Evolutionary conservation across 257 asterid species (phyloP).

Genomic region (Osmanthus fragrans): DNA sequence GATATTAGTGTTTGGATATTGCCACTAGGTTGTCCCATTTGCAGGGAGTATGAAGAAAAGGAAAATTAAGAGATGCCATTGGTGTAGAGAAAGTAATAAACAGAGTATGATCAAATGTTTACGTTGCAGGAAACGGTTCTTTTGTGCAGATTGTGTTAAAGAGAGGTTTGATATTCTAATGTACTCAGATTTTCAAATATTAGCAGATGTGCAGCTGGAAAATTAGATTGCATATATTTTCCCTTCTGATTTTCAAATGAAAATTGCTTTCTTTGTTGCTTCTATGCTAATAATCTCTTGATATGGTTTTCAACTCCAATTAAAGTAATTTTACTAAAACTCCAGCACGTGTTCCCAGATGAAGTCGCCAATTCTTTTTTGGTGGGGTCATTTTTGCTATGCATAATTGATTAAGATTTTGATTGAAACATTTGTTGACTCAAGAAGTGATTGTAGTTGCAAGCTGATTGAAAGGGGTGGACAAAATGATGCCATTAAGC

Average conservation of each 20-base stretch:
- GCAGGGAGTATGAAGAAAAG: constrained; percentile 54
- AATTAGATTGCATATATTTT: background rate
- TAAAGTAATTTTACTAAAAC: background rate
- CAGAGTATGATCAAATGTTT: constrained; percentile 67
- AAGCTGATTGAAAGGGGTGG: background rate
- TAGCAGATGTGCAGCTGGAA: background rate
- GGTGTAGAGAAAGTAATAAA: constrained; percentile 66
- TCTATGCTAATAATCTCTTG: background rate
- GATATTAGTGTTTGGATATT: constrained; percentile 7
- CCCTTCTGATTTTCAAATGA: background rate
- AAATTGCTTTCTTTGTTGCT: constrained; percentile 18
- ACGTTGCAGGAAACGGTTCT: constrained; percentile 78
- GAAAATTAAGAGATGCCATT: constrained; percentile 77
- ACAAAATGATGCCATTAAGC: background rate
- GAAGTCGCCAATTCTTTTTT: background rate
- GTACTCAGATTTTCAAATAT: constrained; percentile 1
- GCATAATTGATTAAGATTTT: constrained; percentile 5
- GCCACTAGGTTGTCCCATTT: constrained; percentile 65
- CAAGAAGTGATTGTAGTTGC: background rate
- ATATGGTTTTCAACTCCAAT: background rate
- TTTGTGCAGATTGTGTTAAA: constrained; percentile 71
- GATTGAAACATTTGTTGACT: constrained; percentile 6
- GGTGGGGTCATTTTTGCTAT: background rate
- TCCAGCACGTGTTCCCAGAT: background rate
- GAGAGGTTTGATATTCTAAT: constrained; percentile 54